These are phyloP conservation scores for Nemania serpens DNA, from an alignment of 2,329 filamentous ascomycete genomes.

Conservation along the genomic window DNA sequence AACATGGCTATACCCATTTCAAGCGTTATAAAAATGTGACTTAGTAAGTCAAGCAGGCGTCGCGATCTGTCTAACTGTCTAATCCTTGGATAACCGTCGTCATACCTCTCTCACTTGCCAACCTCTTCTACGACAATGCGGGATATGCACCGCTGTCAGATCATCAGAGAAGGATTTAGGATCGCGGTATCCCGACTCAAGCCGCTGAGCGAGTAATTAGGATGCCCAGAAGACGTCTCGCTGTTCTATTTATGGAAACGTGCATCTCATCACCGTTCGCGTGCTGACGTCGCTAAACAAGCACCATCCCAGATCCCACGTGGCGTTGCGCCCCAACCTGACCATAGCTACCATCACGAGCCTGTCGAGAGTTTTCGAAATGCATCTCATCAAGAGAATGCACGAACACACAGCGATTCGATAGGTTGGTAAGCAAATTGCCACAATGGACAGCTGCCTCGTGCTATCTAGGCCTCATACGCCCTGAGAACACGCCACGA, in stretches of 20 bases:
- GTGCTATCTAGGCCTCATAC: conserved; percentile 5
- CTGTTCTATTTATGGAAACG: conserved; percentile 23
- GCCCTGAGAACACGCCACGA: not conserved
- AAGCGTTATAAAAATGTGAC: not conserved
- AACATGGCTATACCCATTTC: not conserved
- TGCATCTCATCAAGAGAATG: not conserved
- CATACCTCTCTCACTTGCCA: not conserved
- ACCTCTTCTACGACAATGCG: not conserved
- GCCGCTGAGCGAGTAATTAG: conserved; percentile 12
- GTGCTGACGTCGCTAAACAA: conserved; percentile 1
- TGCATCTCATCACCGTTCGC: conserved; percentile 4
- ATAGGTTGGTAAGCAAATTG: conserved; percentile 2
- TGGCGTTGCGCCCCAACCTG: conserved; percentile 8
- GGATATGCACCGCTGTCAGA: not conserved
- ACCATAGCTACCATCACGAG: not conserved
- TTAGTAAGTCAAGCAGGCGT: not conserved
- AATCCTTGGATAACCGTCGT: not conserved
- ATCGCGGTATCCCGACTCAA: not conserved
- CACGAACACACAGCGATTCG: not conserved
- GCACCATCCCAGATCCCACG: not conserved
- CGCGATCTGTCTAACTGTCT: not conserved
- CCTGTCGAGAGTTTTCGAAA: not conserved
- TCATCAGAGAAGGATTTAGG: not conserved
- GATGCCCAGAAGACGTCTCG: not conserved
- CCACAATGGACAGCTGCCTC: conserved; percentile 2